Evolutionary conservation across 2,329 filamentous ascomycete genomes (phyloP), one percentile per base, ranked within the genome.

Genomic region (Pseudopyricularia cyperi): DNA sequence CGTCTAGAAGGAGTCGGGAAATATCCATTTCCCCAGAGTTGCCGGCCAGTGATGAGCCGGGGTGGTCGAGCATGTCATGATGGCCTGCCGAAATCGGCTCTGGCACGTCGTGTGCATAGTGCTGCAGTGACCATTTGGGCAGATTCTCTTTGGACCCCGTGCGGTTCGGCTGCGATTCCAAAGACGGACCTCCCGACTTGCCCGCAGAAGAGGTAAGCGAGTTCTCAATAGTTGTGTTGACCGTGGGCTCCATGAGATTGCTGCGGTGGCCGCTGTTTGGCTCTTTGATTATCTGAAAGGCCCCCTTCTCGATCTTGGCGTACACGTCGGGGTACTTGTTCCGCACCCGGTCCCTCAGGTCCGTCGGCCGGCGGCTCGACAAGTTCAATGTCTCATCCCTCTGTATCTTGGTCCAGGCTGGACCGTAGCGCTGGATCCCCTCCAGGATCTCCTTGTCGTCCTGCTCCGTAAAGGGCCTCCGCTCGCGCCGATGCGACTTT

Each of bases 371-470:
- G 46, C 80, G 69, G 54, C 63, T 75, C 4, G 74, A 72, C n/a
- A 84, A 66, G 54, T 79, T 69, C 62, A 79, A 82, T 28, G 69
- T 69, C 14, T 73, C 64, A 54, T 84, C 79, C 34, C 79, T 71
- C 60, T 82, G 79, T 19, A 84, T 84, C 61, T 76, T 79, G 50
- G 79, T 82, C 80, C 81, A 84, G 8, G 78, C 74, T 8, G 80
- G 77, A 0, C 80, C 80, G 59, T 83, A 82, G 4, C 71, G 60
- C 37, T 78, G 68, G 35, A 82, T 74, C 0, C 81, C 81, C 54
- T 77, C 69, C 1, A 83, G 66, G 46, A 84, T 84, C 56, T 81
- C 76, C 30, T 67, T 68, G 58, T 85, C 81, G 54, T 85, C 81
- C 56, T 80, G 72, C 28, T 79, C 76, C 0, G 79, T 79, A 56